phyloP scores from a whole-genome alignment of 1,284 basidiomycete species.

The Exobasidium cylindrosporum region DNA sequence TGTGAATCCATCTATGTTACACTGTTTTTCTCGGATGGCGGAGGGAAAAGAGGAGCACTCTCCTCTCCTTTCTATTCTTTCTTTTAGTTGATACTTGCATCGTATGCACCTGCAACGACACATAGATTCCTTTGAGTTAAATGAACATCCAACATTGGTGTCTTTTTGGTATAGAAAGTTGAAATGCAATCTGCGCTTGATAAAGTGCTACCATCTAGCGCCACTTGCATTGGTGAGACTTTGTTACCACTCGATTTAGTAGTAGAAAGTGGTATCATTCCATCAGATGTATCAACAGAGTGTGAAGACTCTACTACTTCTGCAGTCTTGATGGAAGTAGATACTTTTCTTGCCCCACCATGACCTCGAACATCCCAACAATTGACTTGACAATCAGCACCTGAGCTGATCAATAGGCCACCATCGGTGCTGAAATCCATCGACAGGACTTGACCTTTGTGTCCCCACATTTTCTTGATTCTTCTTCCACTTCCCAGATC shows the following conservation, averaged over 20 bases:
- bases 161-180: conserved; percentile 91
- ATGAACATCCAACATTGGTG: conserved; percentile 84
- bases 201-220: background rate
- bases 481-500: conserved; percentile 86
- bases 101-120: conserved; percentile 70
- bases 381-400: conserved; percentile 87
- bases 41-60: too few species aligned
- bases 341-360: conserved; percentile 57
- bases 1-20: too few species aligned
- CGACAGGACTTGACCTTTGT: conserved; percentile 81
- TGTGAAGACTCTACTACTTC: background rate
- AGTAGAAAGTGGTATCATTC: background rate
- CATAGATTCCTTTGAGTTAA: conserved; percentile 93
- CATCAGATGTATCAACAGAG: background rate
- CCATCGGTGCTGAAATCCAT: conserved; percentile 90
- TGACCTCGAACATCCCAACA: conserved; percentile 91
- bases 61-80: too few species aligned
- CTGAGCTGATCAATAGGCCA: conserved; percentile 79
- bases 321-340: background rate
- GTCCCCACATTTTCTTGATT: conserved; percentile 96
- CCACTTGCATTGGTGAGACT: background rate
- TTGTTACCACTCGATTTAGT: background rate
- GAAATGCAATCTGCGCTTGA: conserved; percentile 70
- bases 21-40: too few species aligned
- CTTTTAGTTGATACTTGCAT: conserved; percentile 18